phyloP scores from a whole-genome alignment of 2,329 filamentous ascomycete genomes.

The Penicillium sp. region DNA sequence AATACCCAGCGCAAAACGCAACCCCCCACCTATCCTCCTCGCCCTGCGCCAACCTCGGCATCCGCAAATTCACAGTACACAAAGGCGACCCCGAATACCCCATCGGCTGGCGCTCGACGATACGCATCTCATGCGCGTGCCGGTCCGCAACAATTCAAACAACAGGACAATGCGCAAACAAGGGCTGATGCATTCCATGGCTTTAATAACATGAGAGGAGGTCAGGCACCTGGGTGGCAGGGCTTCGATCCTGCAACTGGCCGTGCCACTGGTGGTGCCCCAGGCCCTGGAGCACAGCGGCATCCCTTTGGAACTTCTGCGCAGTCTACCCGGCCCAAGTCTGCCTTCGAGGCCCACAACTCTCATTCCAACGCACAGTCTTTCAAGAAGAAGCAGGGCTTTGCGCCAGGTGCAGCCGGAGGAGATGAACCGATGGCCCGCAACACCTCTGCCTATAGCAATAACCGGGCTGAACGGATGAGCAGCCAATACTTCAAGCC shows the following conservation, averaged over 20 bases:
- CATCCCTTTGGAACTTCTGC: conserved; percentile 23
- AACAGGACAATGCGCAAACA: conserved; percentile 40
- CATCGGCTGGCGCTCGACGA: conserved; percentile 40
- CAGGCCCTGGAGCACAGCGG: conserved; percentile 22
- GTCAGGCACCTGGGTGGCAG: conserved; percentile 35
- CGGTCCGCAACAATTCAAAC: conserved; percentile 40
- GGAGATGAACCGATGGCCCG: conserved; percentile 58
- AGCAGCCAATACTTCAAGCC: conserved; percentile 38
- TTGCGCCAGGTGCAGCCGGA: conserved; percentile 58
- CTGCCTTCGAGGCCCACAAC: conserved; percentile 42
- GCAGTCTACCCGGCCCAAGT: conserved; percentile 31
- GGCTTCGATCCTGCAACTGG: conserved; percentile 42
- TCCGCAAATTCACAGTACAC: conserved; percentile 13
- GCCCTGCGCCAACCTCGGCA: conserved; percentile 26
- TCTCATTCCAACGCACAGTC: conserved; percentile 39
- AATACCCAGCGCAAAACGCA: conserved; percentile 31
- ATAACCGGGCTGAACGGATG: conserved; percentile 35
- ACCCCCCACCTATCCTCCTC: conserved; percentile 23
- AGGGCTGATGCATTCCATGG: conserved; percentile 46
- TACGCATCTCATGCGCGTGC: conserved; percentile 43
- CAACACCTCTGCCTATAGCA: conserved; percentile 52
- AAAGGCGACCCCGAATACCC: conserved; percentile 27
- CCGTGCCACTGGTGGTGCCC: conserved; percentile 21
- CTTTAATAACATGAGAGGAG: conserved; percentile 46
- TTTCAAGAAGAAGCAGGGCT: conserved; percentile 54